These are phyloP conservation scores for Pyronema domesticum DNA, from an alignment of 495 filamentous ascomycete species.

Conservation along the genomic window DNA sequence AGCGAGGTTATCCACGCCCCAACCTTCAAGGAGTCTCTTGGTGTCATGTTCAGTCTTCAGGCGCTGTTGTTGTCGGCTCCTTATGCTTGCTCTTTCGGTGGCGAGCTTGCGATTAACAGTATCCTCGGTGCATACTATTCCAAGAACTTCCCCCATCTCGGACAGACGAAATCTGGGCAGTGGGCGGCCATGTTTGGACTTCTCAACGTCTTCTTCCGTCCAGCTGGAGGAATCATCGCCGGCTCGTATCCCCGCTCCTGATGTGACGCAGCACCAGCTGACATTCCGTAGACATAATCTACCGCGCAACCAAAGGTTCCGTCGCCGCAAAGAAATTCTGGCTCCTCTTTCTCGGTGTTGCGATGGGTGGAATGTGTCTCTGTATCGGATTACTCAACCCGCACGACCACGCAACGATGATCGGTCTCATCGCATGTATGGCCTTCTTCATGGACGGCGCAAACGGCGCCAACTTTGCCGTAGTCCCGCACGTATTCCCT, in stretches of 20 bases:
- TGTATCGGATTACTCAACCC: slow-evolving; percentile 51
- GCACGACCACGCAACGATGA: slow-evolving; percentile 43
- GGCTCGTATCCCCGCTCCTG: neutral
- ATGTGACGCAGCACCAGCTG: neutral
- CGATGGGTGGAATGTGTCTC: slow-evolving; percentile 50
- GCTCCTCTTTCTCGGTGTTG: slow-evolving; percentile 42
- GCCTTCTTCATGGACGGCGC: slow-evolving; percentile 69
- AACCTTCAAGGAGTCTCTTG: slow-evolving; percentile 38
- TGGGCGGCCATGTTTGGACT: slow-evolving; percentile 81
- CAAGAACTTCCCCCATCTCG: slow-evolving; percentile 54
- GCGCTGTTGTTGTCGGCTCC: slow-evolving; percentile 46
- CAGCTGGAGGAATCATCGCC: slow-evolving; percentile 48
- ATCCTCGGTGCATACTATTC: slow-evolving; percentile 65
- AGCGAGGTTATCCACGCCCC: slow-evolving; percentile 51
- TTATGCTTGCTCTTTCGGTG: slow-evolving; percentile 79
- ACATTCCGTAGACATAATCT: slow-evolving; percentile 43
- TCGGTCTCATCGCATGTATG: slow-evolving; percentile 56
- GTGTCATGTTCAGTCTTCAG: slow-evolving; percentile 45
- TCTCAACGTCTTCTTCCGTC: slow-evolving; percentile 60
- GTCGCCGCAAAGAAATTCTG: slow-evolving; percentile 65
- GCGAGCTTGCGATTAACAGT: slow-evolving; percentile 71
- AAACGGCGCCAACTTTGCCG: slow-evolving; percentile 72
- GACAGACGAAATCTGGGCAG: slow-evolving; percentile 51
- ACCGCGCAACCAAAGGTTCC: slow-evolving; percentile 35
- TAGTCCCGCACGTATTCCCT: slow-evolving; percentile 72